Conservation (phyloP, 2,329 filamentous ascomycete genomes). For the Pseudogymnoascus sp. region DNA sequence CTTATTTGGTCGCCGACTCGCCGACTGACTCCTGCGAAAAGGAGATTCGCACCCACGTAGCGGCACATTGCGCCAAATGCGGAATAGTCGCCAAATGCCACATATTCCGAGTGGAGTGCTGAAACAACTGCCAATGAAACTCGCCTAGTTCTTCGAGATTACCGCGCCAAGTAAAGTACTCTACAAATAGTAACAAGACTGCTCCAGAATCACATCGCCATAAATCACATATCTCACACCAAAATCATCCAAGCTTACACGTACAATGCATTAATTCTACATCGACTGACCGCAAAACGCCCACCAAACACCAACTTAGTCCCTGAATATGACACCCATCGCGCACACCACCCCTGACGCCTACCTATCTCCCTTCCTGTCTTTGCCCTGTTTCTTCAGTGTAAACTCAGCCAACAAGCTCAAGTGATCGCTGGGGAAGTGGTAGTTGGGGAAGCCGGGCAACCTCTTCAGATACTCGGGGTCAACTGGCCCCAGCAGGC, state of each 20-base stretch:
- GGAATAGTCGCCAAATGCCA: background rate
- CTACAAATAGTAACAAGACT: background rate
- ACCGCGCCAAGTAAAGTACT: background rate
- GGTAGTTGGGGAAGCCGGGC: slow-evolving; percentile 67
- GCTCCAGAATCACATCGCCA: background rate
- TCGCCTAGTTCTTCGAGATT: background rate
- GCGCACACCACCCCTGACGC: background rate
- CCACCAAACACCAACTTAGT: slow-evolving; percentile 9
- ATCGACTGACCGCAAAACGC: slow-evolving; percentile 8
- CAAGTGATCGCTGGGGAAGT: slow-evolving; percentile 69
- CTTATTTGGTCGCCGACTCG: background rate
- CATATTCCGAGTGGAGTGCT: no score
- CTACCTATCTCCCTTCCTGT: slow-evolving; percentile 5
- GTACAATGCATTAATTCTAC: slow-evolving; percentile 10
- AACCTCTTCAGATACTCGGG: slow-evolving; percentile 63
- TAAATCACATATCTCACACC: background rate
- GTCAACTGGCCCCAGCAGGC: slow-evolving; percentile 63
- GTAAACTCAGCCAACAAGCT: slow-evolving; percentile 62
- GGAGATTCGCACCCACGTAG: background rate
- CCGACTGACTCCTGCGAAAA: background rate
- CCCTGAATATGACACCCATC: slow-evolving; percentile 4
- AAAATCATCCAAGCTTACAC: background rate
- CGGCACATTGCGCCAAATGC: background rate
- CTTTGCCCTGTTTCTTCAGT: slow-evolving; percentile 42
- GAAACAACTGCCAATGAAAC: background rate